A percentile compares a stretch with the other conserved stretches of the same genome.
These are phyloP conservation scores for Ascochyta rabiei DNA, from an alignment of 2,329 filamentous ascomycete genomes.

Conservation along the genomic window DNA sequence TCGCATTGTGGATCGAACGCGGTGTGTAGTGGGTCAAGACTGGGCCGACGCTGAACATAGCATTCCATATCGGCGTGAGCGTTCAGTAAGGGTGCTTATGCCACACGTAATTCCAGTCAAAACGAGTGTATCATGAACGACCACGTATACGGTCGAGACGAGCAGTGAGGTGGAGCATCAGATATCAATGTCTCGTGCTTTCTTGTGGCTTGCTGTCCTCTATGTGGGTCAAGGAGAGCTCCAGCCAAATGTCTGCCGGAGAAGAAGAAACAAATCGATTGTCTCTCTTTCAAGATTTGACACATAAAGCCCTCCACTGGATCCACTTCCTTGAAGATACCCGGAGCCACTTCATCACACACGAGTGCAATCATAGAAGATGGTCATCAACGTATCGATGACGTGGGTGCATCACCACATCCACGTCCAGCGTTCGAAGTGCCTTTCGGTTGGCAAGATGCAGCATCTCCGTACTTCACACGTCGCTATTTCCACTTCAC, in stretches of 20 bases:
- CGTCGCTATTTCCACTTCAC: background rate
- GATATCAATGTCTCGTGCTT: no score
- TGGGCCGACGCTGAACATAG: background rate
- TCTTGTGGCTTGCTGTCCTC: no score
- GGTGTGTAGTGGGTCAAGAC: background rate
- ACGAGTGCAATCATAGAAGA: background rate
- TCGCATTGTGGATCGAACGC: background rate
- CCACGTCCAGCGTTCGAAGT: background rate
- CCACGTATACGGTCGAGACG: no score
- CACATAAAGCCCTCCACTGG: background rate
- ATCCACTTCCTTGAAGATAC: background rate
- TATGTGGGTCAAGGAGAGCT: no score
- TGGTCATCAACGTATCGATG: background rate
- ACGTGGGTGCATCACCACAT: background rate
- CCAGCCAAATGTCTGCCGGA: no score
- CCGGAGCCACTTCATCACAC: background rate
- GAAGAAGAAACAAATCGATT: no score
- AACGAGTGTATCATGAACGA: no score
- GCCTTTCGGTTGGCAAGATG: constrained; percentile 1
- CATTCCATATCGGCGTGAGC: background rate
- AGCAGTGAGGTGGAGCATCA: no score
- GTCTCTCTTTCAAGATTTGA: no score
- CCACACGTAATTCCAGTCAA: no score
- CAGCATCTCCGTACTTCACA: background rate
- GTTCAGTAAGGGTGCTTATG: background rate